Percentiles rank a stretch among this genome's conserved stretches.
Evolutionary conservation across 2,329 filamentous ascomycete species (phyloP).

Genomic region (Teratosphaeriaceae sp.): DNA sequence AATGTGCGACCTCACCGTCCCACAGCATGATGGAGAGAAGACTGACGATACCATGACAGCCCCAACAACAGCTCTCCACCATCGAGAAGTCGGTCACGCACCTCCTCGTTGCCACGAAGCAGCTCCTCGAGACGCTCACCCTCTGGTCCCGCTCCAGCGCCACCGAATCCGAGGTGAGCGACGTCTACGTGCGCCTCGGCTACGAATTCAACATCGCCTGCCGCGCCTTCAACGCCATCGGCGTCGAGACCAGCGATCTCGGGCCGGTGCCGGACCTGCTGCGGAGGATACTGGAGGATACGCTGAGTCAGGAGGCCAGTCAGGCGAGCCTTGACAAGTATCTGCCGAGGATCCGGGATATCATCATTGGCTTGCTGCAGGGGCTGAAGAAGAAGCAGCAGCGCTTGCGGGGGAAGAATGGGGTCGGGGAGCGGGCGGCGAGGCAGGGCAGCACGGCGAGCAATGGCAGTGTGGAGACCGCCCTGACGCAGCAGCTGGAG

Average conservation of each 20-base stretch:
- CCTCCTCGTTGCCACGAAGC: constrained; percentile 93
- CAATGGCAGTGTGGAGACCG: constrained; percentile 37
- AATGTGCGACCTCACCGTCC: constrained; percentile 16
- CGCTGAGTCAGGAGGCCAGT: constrained; percentile 91
- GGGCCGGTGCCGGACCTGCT: constrained; percentile 92
- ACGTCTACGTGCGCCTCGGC: constrained; percentile 93
- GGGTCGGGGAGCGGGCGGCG: constrained; percentile 16
- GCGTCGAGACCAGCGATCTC: constrained; percentile 88
- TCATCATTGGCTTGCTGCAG: constrained; percentile 95
- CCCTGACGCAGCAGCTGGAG: constrained; percentile 40
- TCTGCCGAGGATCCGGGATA: constrained; percentile 88
- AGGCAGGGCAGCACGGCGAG: constrained; percentile 43
- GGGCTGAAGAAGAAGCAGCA: constrained; percentile 97
- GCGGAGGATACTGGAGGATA: constrained; percentile 87
- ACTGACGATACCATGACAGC: constrained; percentile 37
- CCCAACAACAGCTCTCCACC: constrained; percentile 75
- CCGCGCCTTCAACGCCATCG: constrained; percentile 91
- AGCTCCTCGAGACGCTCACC: constrained; percentile 92
- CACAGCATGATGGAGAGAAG: background rate
- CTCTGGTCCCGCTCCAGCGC: constrained; percentile 94
- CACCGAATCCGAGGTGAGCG: constrained; percentile 90
- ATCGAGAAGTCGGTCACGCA: constrained; percentile 99
- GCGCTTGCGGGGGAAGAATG: constrained; percentile 59
- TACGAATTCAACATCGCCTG: constrained; percentile 99
- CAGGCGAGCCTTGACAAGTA: constrained; percentile 91